Evolutionary conservation across 2,329 filamentous ascomycete genomes (phyloP).

Genomic region (Penicillium sp.): DNA sequence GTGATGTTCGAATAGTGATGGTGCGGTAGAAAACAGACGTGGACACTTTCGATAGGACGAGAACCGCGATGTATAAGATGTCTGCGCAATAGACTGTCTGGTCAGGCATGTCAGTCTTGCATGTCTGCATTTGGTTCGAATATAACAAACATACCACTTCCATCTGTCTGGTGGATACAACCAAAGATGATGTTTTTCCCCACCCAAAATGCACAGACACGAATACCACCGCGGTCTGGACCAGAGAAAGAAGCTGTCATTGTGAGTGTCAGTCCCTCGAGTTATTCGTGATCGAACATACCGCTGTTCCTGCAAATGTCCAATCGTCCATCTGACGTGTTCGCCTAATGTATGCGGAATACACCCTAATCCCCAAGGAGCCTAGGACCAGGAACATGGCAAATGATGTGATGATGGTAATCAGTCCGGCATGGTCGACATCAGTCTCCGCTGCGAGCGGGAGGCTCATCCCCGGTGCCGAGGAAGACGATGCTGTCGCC

Average conservation of each 20-base stretch:
- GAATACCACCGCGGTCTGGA: constrained; percentile 38
- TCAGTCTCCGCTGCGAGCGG: constrained; percentile 35
- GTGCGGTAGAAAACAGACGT: constrained; percentile 32
- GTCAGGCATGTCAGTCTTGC: not conserved
- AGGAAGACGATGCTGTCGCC: constrained; percentile 1
- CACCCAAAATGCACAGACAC: constrained; percentile 37
- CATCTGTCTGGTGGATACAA: constrained; percentile 22
- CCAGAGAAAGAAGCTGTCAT: constrained; percentile 29
- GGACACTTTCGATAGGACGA: constrained; percentile 42
- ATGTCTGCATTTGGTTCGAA: too few relatives aligned
- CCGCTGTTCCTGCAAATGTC: constrained; percentile 29
- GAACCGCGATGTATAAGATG: constrained; percentile 37
- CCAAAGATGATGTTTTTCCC: constrained; percentile 31
- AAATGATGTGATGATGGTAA: constrained; percentile 39
- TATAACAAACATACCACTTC: constrained; percentile 33
- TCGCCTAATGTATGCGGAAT: constrained; percentile 33
- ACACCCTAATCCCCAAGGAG: constrained; percentile 38
- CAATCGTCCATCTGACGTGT: constrained; percentile 34
- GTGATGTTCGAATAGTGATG: constrained; percentile 12
- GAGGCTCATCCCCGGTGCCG: constrained; percentile 21
- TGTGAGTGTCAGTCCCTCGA: not conserved
- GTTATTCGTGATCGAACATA: constrained; percentile 13
- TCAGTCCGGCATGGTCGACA: constrained; percentile 39
- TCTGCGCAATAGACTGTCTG: constrained; percentile 38
- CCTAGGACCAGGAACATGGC: constrained; percentile 37